phyloP scores from a whole-genome alignment of 2,329 filamentous ascomycete species.

The Sclerotinia nivalis region DNA sequence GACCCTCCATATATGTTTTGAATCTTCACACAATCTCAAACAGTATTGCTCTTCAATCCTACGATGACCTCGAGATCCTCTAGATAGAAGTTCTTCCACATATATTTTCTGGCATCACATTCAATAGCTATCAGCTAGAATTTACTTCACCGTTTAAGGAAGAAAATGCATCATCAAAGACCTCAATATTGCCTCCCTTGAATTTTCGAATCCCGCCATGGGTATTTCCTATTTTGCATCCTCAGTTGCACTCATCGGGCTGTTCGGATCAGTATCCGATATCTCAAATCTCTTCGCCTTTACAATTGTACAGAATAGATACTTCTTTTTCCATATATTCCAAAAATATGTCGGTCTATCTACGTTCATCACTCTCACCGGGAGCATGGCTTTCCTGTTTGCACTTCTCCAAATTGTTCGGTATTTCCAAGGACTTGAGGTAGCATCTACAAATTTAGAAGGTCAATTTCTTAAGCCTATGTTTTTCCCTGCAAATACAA shows the following conservation, averaged over 20 bases:
- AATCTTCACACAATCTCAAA: constrained; percentile 8
- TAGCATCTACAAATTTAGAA: constrained; percentile 16
- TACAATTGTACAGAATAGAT: constrained; percentile 23
- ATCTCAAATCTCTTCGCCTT: constrained; percentile 24
- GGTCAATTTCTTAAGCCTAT: constrained; percentile 44
- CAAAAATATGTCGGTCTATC: constrained; percentile 23
- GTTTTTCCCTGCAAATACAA: constrained; percentile 65
- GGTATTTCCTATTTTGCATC: constrained; percentile 7
- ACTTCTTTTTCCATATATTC: constrained; percentile 15
- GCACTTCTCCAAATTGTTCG: constrained; percentile 30
- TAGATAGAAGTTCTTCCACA: not conserved
- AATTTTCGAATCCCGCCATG: constrained; percentile 2
- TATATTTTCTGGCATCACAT: not conserved
- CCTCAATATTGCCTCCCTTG: constrained; percentile 3
- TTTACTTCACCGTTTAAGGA: not conserved
- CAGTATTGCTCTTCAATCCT: not conserved
- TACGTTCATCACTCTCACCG: constrained; percentile 24
- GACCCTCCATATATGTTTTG: not conserved
- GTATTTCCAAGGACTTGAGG: constrained; percentile 29
- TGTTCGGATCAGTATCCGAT: constrained; percentile 20
- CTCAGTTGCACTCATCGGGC: constrained; percentile 6
- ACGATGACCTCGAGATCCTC: not conserved
- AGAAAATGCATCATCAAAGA: constrained; percentile 18
- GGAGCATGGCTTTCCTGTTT: constrained; percentile 21
- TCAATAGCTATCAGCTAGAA: not conserved